Conservation (phyloP, 352 stramenopile genomes). For the Globisporangium nunn region DNA sequence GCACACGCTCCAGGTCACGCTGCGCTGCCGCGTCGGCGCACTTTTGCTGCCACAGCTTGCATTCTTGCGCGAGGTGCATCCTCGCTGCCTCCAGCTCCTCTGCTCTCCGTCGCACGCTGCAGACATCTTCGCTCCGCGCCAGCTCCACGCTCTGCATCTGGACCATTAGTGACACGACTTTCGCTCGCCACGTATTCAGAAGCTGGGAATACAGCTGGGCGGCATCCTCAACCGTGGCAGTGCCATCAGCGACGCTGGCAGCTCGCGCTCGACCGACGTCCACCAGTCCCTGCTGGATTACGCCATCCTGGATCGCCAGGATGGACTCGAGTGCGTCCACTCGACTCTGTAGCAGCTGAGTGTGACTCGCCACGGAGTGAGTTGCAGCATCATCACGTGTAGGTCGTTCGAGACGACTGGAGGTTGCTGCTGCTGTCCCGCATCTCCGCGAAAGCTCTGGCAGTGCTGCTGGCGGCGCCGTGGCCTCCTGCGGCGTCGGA, state of each 20-base stretch:
- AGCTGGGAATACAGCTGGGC: constrained; percentile 26
- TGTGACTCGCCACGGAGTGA: neutral
- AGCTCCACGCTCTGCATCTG: constrained; percentile 38
- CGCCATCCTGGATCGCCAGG: constrained; percentile 49
- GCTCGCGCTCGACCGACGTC: constrained; percentile 14
- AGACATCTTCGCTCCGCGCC: constrained; percentile 3
- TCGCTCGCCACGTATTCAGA: constrained; percentile 45
- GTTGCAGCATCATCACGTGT: neutral
- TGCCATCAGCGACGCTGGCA: constrained; percentile 6
- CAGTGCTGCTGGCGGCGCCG: neutral
- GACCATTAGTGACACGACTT: constrained; percentile 53
- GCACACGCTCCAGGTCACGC: constrained; percentile 42
- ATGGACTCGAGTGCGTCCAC: constrained; percentile 49
- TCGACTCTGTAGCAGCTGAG: constrained; percentile 29
- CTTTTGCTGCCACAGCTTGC: constrained; percentile 49
- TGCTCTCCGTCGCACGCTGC: constrained; percentile 9
- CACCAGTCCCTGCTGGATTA: constrained; percentile 27
- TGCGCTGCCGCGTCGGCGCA: constrained; percentile 47
- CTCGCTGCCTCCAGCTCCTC: constrained; percentile 9
- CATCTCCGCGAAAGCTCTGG: too few relatives aligned
- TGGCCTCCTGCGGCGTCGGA: too few relatives aligned
- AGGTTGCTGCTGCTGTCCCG: neutral
- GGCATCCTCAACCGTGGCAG: constrained; percentile 8
- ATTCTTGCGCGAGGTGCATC: constrained; percentile 18
- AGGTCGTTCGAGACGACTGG: constrained; percentile 2